Evolutionary conservation across 192 early-diverging fungal genomes (phyloP).

Genomic region (Coemansia sp.): DNA sequence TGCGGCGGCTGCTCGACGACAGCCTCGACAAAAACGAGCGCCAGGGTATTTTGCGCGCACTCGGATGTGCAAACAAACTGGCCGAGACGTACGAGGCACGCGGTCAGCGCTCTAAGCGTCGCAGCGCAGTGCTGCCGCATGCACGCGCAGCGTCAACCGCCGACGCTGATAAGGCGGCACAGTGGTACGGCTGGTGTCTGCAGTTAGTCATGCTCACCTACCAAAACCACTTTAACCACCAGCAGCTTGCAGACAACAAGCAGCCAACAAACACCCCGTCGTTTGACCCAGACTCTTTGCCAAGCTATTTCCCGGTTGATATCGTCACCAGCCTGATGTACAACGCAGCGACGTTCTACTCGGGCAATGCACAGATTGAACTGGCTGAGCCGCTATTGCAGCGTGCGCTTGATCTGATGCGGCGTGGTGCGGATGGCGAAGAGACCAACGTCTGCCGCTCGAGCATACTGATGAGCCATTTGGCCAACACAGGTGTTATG

Average conservation of each 20-base stretch:
- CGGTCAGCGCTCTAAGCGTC: constrained; percentile 38
- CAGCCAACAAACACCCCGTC: constrained; percentile 29
- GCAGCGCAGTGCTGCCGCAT: constrained; percentile 32
- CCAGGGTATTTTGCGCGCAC: constrained; percentile 37
- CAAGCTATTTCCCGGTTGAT: constrained; percentile 36
- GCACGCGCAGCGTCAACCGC: constrained; percentile 19
- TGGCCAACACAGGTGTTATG: constrained; percentile 45
- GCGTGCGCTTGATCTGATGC: constrained; percentile 51
- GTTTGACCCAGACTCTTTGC: constrained; percentile 49
- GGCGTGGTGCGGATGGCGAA: constrained; percentile 30
- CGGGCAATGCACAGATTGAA: constrained; percentile 26
- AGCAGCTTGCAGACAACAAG: constrained; percentile 28
- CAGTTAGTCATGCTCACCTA: constrained; percentile 51
- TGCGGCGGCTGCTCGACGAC: constrained; percentile 27
- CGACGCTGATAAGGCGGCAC: constrained; percentile 32
- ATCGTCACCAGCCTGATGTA: constrained; percentile 50
- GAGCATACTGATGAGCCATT: constrained; percentile 50
- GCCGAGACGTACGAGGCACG: constrained; percentile 46
- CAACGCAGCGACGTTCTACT: constrained; percentile 51
- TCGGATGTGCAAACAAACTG: constrained; percentile 53
- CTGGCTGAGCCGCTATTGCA: constrained; percentile 49
- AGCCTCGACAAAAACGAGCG: constrained; percentile 14
- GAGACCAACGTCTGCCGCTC: constrained; percentile 38
- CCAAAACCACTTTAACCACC: constrained; percentile 47
- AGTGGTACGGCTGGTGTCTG: constrained; percentile 57